Evolutionary conservation across 2,329 filamentous ascomycete species (phyloP).

Genomic region (Capronia coronata): DNA sequence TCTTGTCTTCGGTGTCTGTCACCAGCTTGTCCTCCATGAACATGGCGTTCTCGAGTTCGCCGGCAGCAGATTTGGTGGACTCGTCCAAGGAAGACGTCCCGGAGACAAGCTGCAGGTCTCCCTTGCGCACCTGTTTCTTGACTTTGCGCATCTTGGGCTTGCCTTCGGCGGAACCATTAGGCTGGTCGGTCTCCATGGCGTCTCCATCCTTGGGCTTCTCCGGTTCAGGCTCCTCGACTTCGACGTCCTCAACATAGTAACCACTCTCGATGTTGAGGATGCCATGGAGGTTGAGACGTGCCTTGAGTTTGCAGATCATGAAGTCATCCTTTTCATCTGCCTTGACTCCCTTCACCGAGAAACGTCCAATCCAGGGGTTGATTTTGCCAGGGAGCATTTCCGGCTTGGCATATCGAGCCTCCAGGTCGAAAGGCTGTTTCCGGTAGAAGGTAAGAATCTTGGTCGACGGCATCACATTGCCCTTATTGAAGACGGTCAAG

Average conservation of each 20-base stretch:
- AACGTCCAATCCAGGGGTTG: conserved; percentile 92
- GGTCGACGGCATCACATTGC: conserved; percentile 93
- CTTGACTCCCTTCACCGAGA: conserved; percentile 97
- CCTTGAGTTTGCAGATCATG: conserved; percentile 99
- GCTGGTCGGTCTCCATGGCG: conserved; percentile 75
- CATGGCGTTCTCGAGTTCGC: conserved; percentile 84
- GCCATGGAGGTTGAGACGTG: conserved; percentile 91
- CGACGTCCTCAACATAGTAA: conserved; percentile 96
- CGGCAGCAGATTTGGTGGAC: conserved; percentile 56
- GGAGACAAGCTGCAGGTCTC: conserved; percentile 79
- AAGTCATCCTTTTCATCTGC: conserved; percentile 85
- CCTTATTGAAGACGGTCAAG: conserved; percentile 94
- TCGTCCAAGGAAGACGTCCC: conserved; percentile 75
- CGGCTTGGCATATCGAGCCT: conserved; percentile 86
- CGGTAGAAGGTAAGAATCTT: conserved; percentile 99
- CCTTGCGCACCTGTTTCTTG: conserved; percentile 98
- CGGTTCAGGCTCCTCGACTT: conserved; percentile 88
- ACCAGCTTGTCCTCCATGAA: conserved; percentile 98
- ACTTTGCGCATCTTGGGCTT: conserved; percentile 89
- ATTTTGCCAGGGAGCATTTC: conserved; percentile 81
- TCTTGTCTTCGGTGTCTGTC: conserved; percentile 96
- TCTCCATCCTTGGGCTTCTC: conserved; percentile 63
- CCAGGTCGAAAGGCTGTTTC: conserved; percentile 93
- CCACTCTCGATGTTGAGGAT: conserved; percentile 93
- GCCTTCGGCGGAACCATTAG: conserved; percentile 56